A percentile compares a stretch with the other conserved stretches of the same genome.
Conservation (phyloP, 257 asterid genomes). For the Verbena officinalis region DNA sequence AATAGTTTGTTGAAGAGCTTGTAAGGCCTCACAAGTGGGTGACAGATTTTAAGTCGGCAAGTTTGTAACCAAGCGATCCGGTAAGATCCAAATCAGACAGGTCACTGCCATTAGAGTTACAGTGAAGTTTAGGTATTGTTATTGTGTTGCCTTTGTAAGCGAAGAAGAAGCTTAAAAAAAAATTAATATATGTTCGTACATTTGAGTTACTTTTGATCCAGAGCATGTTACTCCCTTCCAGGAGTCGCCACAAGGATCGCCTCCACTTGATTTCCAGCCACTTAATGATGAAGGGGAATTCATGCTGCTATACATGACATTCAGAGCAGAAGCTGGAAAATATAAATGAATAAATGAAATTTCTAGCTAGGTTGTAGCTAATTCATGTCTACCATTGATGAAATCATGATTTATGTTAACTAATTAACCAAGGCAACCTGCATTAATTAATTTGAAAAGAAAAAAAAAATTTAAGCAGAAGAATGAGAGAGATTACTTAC, state of each 20-base stretch:
- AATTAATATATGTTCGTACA: constrained; percentile 19
- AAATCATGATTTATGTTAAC: neutral
- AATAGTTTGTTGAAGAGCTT: constrained; percentile 26
- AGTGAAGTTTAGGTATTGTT: no score
- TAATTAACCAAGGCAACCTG: no score
- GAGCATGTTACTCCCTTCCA: constrained; percentile 56
- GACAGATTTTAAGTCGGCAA: constrained; percentile 46
- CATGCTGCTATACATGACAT: constrained; percentile 47
- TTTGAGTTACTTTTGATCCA: constrained; percentile 47
- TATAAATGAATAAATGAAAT: no score
- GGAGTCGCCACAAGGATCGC: constrained; percentile 57
- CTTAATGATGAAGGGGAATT: constrained; percentile 42
- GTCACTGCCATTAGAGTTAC: constrained; percentile 37
- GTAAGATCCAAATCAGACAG: constrained; percentile 47
- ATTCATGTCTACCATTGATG: no score
- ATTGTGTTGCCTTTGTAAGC: no score
- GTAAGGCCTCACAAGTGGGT: constrained; percentile 55
- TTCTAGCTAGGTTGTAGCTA: no score
- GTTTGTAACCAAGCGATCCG: constrained; percentile 58
- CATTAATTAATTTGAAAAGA: no score
- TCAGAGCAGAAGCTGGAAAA: constrained; percentile 49
- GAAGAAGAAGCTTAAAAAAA: no score
- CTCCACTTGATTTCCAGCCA: constrained; percentile 47
- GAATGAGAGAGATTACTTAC: constrained; percentile 10
- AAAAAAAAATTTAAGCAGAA: no score